Evolutionary conservation across 208 protist genomes (phyloP).

Genomic region (Acanthamoeba royreba): DNA sequence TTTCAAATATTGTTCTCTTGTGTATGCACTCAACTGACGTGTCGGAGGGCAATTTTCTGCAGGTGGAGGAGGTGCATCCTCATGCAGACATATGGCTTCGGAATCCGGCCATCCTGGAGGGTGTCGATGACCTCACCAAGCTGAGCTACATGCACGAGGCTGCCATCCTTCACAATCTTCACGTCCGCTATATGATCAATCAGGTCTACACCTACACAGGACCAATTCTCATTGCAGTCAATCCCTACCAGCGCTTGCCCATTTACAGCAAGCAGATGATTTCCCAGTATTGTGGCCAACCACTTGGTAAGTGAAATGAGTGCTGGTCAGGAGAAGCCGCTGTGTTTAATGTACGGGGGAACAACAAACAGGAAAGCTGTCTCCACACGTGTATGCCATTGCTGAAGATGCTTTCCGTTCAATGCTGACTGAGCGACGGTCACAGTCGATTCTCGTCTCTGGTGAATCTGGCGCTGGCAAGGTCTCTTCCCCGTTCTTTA

Average conservation of each 20-base stretch:
- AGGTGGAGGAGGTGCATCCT: background rate
- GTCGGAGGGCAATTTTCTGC: no score
- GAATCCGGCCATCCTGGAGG: constrained; percentile 69
- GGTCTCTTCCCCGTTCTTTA: background rate
- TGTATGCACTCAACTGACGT: background rate
- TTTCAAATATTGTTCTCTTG: background rate
- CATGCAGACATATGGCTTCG: background rate
- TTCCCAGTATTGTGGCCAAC: background rate
- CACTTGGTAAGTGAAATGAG: no score
- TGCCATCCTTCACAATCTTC: constrained; percentile 63
- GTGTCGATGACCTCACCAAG: constrained; percentile 64
- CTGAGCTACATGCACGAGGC: constrained; percentile 60
- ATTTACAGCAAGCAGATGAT: background rate
- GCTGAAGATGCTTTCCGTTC: constrained; percentile 58
- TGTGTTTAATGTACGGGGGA: background rate
- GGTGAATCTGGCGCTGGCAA: background rate
- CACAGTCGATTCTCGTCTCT: constrained; percentile 62
- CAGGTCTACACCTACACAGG: constrained; percentile 66
- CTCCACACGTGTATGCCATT: constrained; percentile 66
- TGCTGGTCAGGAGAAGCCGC: background rate
- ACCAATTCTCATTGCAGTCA: background rate
- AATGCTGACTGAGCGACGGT: constrained; percentile 55
- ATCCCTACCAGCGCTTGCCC: background rate
- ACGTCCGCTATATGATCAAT: constrained; percentile 50
- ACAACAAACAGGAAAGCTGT: background rate